These are phyloP conservation scores for Psilocybe subaeruginosa DNA, from an alignment of 768 basidiomycete species.

Conservation along the genomic window DNA sequence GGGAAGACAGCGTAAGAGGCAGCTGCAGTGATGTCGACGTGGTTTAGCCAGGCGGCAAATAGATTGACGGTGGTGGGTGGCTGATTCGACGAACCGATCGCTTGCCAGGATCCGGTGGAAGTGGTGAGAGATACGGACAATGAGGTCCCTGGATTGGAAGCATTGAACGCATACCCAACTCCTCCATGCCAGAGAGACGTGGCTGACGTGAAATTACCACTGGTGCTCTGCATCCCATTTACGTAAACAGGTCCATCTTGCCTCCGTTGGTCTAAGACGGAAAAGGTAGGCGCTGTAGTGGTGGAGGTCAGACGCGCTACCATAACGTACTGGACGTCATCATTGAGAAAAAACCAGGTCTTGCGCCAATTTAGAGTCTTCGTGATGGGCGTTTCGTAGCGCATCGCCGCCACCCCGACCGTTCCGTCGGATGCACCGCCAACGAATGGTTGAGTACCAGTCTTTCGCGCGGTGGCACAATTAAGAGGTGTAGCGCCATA, in stretches of 20 bases:
- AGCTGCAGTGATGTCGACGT: conserved; percentile 25
- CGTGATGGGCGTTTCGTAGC: conserved; percentile 64
- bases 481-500: conserved; percentile 55
- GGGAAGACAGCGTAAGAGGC: conserved; percentile 47
- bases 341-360: conserved; percentile 69
- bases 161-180: conserved; percentile 57
- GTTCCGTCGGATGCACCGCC: conserved; percentile 62
- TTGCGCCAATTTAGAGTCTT: conserved; percentile 59
- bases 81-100: conserved; percentile 60
- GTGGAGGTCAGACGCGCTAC: conserved; percentile 49
- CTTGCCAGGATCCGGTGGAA: conserved; percentile 59
- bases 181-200: conserved; percentile 61
- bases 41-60: conserved; percentile 52
- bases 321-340: conserved; percentile 65
- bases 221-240: conserved; percentile 32
- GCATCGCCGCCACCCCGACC: conserved; percentile 62
- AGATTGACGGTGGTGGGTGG: conserved; percentile 57
- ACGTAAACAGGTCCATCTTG: conserved; percentile 44
- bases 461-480: conserved; percentile 41
- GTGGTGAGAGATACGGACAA: conserved; percentile 44
- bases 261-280: conserved; percentile 66
- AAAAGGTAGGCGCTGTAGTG: conserved; percentile 48
- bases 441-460: conserved; percentile 57
- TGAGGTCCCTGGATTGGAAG: conserved; percentile 33
- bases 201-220: conserved; percentile 36